A percentile compares a stretch with the other conserved stretches of the same genome.
Conservation (phyloP, 495 filamentous ascomycete genomes). For the Clohesyomyces aquaticus region DNA sequence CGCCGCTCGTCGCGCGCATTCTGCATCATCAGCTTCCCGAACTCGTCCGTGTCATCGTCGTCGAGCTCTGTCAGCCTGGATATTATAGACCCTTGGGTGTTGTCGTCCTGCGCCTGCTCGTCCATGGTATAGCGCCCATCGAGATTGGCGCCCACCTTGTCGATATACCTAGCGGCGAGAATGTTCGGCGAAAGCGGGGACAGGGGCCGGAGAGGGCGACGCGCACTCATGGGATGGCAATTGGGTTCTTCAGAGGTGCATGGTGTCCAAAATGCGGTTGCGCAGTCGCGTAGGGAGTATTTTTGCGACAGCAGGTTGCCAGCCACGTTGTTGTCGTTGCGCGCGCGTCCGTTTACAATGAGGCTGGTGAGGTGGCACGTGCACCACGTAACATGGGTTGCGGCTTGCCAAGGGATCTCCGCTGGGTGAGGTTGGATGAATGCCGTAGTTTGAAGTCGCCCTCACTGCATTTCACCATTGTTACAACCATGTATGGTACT, state of each 20-base stretch:
- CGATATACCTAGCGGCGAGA: slow-evolving; percentile 27
- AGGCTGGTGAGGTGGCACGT: slow-evolving; percentile 15
- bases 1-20: slow-evolving; percentile 43
- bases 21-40: slow-evolving; percentile 43
- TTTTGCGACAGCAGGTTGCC: background rate
- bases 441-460: too few species aligned
- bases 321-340: background rate
- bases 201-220: slow-evolving; percentile 34
- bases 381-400: too few species aligned
- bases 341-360: slow-evolving; percentile 11
- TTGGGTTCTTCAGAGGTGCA: background rate
- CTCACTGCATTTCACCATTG: too few species aligned
- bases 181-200: slow-evolving; percentile 33
- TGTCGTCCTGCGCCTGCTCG: slow-evolving; percentile 37
- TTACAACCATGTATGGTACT: too few species aligned
- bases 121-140: slow-evolving; percentile 24
- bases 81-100: slow-evolving; percentile 38
- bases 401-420: slow-evolving; percentile 7
- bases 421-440: too few species aligned
- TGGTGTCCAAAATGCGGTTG: background rate
- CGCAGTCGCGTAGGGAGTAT: background rate
- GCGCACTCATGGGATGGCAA: slow-evolving; percentile 27
- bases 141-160: slow-evolving; percentile 12
- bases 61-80: slow-evolving; percentile 45
- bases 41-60: slow-evolving; percentile 47